Conservation (phyloP, 2,329 filamentous ascomycete genomes). For the Xylariaceae sp. region DNA sequence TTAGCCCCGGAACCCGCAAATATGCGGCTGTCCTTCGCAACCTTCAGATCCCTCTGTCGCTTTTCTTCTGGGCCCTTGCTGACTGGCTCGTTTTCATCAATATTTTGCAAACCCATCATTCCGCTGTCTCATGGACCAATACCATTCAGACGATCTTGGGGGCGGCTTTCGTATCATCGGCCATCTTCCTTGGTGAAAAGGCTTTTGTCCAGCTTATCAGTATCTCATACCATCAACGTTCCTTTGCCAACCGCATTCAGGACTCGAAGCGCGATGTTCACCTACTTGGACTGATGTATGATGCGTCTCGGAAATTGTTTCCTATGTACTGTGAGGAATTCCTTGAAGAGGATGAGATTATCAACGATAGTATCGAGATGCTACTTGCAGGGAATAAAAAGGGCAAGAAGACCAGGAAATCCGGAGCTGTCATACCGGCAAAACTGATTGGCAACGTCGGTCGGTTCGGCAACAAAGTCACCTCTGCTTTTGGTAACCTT, state of each 20-base stretch:
- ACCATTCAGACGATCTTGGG: slow-evolving; percentile 69
- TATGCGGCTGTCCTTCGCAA: slow-evolving; percentile 70
- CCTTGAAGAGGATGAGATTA: slow-evolving; percentile 86
- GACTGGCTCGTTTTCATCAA: slow-evolving; percentile 67
- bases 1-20: slow-evolving; percentile 73
- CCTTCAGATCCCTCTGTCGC: slow-evolving; percentile 68
- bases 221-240: slow-evolving; percentile 84
- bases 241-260: slow-evolving; percentile 82
- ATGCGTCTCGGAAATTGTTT: slow-evolving; percentile 86
- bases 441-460: slow-evolving; percentile 77
- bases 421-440: slow-evolving; percentile 76
- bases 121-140: slow-evolving; percentile 58
- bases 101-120: slow-evolving; percentile 49
- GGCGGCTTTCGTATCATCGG: slow-evolving; percentile 69
- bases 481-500: slow-evolving; percentile 89
- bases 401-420: slow-evolving; percentile 47
- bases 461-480: slow-evolving; percentile 89
- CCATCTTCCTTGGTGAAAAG: slow-evolving; percentile 78
- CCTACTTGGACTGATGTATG: slow-evolving; percentile 84
- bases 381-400: slow-evolving; percentile 64
- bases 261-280: slow-evolving; percentile 86
- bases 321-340: slow-evolving; percentile 94
- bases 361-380: slow-evolving; percentile 81
- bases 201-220: slow-evolving; percentile 81
- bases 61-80: slow-evolving; percentile 72